Percentiles rank a stretch among this genome's conserved stretches.
Conservation (phyloP, 192 early-diverging fungal species). For the Rhizophagus sp. region DNA sequence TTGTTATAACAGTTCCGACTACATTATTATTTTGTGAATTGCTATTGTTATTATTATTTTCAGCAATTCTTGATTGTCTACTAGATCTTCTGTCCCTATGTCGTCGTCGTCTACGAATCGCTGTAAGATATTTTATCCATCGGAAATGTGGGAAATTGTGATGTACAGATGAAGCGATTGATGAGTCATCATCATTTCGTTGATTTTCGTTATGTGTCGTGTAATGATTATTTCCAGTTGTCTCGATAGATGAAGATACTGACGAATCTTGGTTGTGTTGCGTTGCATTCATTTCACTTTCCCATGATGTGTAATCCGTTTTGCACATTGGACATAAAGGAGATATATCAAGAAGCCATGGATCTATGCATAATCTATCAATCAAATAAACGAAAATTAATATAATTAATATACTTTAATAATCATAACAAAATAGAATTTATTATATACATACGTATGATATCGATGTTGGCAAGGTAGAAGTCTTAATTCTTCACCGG, state of each 20-base stretch:
- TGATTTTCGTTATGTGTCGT: background rate
- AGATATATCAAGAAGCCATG: conserved; percentile 28
- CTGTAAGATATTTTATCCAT: conserved; percentile 27
- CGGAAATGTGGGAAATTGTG: conserved; percentile 23
- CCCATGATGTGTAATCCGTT: conserved; percentile 26
- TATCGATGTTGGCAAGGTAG: conserved; percentile 31
- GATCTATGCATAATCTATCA: conserved; percentile 21
- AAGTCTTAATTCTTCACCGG: conserved; percentile 23
- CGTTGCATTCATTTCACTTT: background rate
- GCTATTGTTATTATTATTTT: background rate
- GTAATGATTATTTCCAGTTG: background rate
- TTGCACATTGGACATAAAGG: conserved; percentile 33
- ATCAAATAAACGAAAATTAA: background rate
- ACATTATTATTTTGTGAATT: background rate
- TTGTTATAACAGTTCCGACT: background rate
- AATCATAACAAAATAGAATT: background rate
- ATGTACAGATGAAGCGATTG: background rate
- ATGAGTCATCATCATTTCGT: background rate
- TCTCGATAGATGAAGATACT: background rate
- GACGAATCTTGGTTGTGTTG: background rate
- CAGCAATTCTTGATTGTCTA: background rate
- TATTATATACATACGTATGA: conserved; percentile 19
- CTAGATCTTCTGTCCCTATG: background rate
- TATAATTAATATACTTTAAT: no score
- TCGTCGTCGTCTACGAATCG: conserved; percentile 9